phyloP scores from a whole-genome alignment of 2,329 filamentous ascomycete species.

The Apiospora kogelbergensis region DNA sequence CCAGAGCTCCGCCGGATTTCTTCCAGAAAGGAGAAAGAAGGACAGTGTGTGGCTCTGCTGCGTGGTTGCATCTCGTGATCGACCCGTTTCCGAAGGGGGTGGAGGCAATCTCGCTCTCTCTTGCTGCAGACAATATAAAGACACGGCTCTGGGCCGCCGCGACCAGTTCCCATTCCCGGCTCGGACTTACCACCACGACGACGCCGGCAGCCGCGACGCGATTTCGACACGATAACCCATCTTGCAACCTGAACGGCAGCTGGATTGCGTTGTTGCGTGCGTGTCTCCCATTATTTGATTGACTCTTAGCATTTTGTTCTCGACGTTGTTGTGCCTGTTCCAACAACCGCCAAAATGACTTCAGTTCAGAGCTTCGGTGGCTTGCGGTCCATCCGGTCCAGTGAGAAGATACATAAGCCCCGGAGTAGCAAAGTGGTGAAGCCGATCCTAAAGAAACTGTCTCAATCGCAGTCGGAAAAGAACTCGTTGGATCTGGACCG shows the following conservation, averaged over 20 bases:
- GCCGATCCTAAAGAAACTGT: slow-evolving; percentile 61
- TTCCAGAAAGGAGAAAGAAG: no score
- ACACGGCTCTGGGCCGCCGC: background rate
- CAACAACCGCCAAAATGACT: slow-evolving; percentile 27
- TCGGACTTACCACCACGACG: background rate
- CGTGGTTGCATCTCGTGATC: no score
- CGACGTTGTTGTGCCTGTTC: background rate
- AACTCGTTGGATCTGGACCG: slow-evolving; percentile 63
- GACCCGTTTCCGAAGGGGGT: no score
- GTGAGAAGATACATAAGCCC: slow-evolving; percentile 42
- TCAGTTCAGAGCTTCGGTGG: slow-evolving; percentile 33
- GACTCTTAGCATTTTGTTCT: slow-evolving; percentile 2
- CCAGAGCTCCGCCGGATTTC: no score
- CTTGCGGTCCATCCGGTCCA: slow-evolving; percentile 23
- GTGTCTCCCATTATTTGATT: slow-evolving; percentile 11
- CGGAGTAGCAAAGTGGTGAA: slow-evolving; percentile 53
- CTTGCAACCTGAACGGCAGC: background rate
- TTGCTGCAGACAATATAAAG: background rate
- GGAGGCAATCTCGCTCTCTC: no score
- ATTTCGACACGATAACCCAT: background rate
- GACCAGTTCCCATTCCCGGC: background rate
- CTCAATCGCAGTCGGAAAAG: slow-evolving; percentile 52
- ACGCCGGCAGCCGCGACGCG: background rate
- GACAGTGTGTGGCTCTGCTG: no score
- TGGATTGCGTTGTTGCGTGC: slow-evolving; percentile 1